These are phyloP conservation scores for Thalassiosira profunda DNA, from an alignment of 108 stramenopile species.

Conservation along the genomic window DNA sequence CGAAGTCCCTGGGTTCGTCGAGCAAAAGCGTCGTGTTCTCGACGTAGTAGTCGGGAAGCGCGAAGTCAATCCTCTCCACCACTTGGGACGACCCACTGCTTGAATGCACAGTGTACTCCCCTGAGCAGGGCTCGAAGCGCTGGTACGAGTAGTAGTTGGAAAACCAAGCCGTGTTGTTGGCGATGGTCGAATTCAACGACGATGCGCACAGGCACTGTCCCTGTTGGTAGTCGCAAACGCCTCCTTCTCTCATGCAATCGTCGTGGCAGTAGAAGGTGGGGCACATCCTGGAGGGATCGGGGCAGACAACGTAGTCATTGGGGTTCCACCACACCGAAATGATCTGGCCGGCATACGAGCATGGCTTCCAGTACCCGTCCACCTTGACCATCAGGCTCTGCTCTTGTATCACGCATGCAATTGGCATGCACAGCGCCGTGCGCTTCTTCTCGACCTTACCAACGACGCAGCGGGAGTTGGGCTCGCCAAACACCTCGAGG, in stretches of 20 bases:
- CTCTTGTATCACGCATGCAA: conserved; percentile 86
- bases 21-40: conserved; percentile 37
- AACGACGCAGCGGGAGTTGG: conserved; percentile 76
- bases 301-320: conserved; percentile 65
- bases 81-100: conserved; percentile 9
- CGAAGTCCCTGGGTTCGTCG: conserved; percentile 44
- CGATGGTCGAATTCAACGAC: not conserved
- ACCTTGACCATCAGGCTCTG: conserved; percentile 68
- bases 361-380: conserved; percentile 71
- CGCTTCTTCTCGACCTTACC: conserved; percentile 46
- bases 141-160: conserved; percentile 22
- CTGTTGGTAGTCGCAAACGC: conserved; percentile 67
- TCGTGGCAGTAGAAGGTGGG: conserved; percentile 83
- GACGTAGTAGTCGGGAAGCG: conserved; percentile 49
- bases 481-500: conserved; percentile 68
- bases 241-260: conserved; percentile 79
- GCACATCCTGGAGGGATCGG: conserved; percentile 74
- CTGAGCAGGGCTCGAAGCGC: conserved; percentile 40
- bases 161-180: conserved; percentile 18
- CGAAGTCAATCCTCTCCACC: conserved; percentile 40
- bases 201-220: conserved; percentile 75
- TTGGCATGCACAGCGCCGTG: conserved; percentile 76
- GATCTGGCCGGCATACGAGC: conserved; percentile 61
- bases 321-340: conserved; percentile 58
- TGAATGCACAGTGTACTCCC: not conserved